phyloP scores from a whole-genome alignment of 1,139 yeast genomes.

The Yamadazyma buinensis region DNA sequence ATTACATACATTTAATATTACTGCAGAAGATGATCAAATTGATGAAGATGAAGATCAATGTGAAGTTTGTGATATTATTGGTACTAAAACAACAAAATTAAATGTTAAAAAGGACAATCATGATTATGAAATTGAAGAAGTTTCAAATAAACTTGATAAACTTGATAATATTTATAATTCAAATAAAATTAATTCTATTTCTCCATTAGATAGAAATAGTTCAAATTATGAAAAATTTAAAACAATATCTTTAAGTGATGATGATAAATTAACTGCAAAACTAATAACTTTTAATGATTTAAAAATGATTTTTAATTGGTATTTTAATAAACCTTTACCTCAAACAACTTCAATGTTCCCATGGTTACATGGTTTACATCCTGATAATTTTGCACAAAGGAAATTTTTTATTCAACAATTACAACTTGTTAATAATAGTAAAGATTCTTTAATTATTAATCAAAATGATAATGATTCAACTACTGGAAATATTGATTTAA shows the following conservation, averaged over 20 bases:
- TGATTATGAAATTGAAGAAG: constrained; percentile 1
- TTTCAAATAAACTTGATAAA: neutral
- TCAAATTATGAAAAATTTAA: constrained; percentile 14
- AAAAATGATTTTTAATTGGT: constrained; percentile 36
- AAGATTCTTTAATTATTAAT: neutral
- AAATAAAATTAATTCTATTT: constrained; percentile 3
- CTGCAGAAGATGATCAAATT: constrained; percentile 8
- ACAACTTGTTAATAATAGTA: constrained; percentile 8
- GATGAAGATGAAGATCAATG: constrained; percentile 31
- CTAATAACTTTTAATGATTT: constrained; percentile 27
- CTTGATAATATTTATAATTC: neutral
- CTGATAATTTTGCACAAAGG: constrained; percentile 48
- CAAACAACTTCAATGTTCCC: constrained; percentile 73
- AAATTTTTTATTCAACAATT: constrained; percentile 28
- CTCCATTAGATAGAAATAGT: constrained; percentile 26
- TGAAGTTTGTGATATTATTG: constrained; percentile 38
- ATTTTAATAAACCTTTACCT: constrained; percentile 57
- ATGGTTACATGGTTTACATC: constrained; percentile 79
- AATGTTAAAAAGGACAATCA: constrained; percentile 16
- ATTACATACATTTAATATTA: constrained; percentile 29
- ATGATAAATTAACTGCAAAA: constrained; percentile 16
- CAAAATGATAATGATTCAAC: neutral
- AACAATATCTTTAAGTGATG: neutral
- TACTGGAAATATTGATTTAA: constrained; percentile 4
- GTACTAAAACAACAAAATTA: constrained; percentile 36